Percentiles rank a stretch among this genome's conserved stretches.
Conservation (phyloP, 495 filamentous ascomycete species). For the Penicillium atrosanguineum region DNA sequence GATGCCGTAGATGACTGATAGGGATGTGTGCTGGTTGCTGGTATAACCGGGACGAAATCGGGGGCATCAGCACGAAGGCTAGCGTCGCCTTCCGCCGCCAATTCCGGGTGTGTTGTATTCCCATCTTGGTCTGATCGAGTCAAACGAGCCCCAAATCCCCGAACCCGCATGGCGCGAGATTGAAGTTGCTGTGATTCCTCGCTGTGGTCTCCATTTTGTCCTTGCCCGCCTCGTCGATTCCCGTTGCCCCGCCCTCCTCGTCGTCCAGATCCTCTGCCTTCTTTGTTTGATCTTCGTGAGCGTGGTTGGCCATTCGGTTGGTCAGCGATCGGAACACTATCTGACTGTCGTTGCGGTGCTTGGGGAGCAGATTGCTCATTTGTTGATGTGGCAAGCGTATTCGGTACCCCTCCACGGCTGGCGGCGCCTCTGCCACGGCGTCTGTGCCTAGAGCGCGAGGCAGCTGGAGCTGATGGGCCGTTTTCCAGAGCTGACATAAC, state of each 20-base stretch:
- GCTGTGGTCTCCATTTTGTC: slow-evolving; percentile 20
- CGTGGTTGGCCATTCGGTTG: slow-evolving; percentile 17
- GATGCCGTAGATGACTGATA: slow-evolving; percentile 7
- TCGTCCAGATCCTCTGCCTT: slow-evolving; percentile 40
- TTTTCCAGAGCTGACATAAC: slow-evolving; percentile 17
- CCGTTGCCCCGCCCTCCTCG: slow-evolving; percentile 27
- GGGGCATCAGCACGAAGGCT: slow-evolving; percentile 50
- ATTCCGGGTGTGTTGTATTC: slow-evolving; percentile 26
- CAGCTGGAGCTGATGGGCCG: slow-evolving; percentile 15
- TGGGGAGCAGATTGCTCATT: slow-evolving; percentile 8
- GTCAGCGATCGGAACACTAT: slow-evolving; percentile 1
- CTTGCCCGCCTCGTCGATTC: slow-evolving; percentile 21
- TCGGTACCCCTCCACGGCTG: slow-evolving; percentile 21
- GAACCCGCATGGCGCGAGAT: slow-evolving; percentile 35
- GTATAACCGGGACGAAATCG: slow-evolving; percentile 58
- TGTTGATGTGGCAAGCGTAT: slow-evolving; percentile 5
- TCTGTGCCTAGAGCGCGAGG: slow-evolving; percentile 30
- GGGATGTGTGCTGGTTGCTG: slow-evolving; percentile 28
- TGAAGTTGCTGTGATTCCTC: slow-evolving; percentile 9
- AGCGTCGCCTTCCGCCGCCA: slow-evolving; percentile 9
- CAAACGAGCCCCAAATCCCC: slow-evolving; percentile 55
- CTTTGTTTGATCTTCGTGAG: slow-evolving; percentile 31
- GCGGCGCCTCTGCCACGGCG: slow-evolving; percentile 35
- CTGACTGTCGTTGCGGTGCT: slow-evolving; percentile 8
- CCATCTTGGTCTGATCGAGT: slow-evolving; percentile 30